Evolutionary conservation across 2,329 filamentous ascomycete genomes (phyloP), one percentile per base, ranked within the genome.

Genomic region (Colletotrichum noveboracense): DNA sequence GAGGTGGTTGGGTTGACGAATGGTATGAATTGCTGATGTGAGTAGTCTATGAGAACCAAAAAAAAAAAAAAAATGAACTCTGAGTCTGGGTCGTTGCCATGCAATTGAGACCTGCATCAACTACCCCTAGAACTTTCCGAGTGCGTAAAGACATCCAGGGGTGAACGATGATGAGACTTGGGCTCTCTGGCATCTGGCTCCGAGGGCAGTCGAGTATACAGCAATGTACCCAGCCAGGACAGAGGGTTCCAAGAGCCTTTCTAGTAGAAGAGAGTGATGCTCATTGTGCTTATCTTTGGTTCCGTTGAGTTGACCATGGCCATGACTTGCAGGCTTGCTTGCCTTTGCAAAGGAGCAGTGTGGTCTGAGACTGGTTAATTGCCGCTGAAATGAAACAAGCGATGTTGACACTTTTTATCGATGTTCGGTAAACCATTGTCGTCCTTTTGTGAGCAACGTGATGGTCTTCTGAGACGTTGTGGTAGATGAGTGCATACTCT

Each of bases 191-290:
- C 9, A 18, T 12, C 38, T 48, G 9, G 5, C 38, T 48, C 38
- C 4, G n/a, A 48, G n/a, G 43, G 1, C 13, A 3, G 5, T 48
- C 18, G 10, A 7, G 43, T 48, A 48, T 13, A 48, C n/a, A 16
- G n/a, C n/a, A 21, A 48, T 1, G 1, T 21, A 48, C 5, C 10
- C 43, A 48, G 10, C n/a, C 18, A 48, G 1, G 3, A 48, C 0
- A 3, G 1, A 13, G 6, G 10, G 3, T 21, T 2, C 2, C 3
- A 21, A 21, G 18, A 48, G 10, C 2, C 2, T 2, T 6, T 48
- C 9, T 21, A 48, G 1, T 7, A 48, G 10, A 48, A 48, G 10
- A 21, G 6, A 4, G 18, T 1, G 38, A 2, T 48, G 9, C 18
- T 43, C 26, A 28, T 28, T 7, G 26, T 28, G 26, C 26, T 28